These are phyloP conservation scores for Pseudogymnoascus sp. DNA, from an alignment of 2,329 filamentous ascomycete genomes.

Conservation along the genomic window DNA sequence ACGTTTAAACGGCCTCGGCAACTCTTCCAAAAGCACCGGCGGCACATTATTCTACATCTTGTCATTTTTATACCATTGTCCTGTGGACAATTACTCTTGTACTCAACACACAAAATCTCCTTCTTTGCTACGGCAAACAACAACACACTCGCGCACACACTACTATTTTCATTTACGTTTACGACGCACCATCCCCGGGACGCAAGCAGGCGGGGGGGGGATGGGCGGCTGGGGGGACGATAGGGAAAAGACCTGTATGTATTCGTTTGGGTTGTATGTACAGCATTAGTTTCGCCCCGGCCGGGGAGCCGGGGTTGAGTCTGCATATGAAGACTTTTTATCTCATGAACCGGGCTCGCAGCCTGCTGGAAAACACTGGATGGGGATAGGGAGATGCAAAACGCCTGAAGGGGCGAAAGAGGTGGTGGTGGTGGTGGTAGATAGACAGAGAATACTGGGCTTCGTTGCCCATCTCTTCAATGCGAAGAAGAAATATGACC, in stretches of 20 bases:
- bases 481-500: background rate
- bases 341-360: background rate
- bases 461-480: background rate
- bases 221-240: background rate
- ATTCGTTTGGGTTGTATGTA: constrained; percentile 6
- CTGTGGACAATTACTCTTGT: background rate
- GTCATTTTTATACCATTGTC: background rate
- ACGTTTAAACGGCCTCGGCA: background rate
- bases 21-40: background rate
- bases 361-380: background rate
- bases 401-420: background rate
- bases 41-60: constrained; percentile 4
- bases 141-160: background rate
- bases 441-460: background rate
- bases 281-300: background rate
- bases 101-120: background rate
- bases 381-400: background rate
- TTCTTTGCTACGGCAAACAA: background rate
- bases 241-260: background rate
- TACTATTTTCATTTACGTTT: background rate
- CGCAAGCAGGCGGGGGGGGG: background rate
- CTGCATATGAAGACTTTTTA: constrained; percentile 1
- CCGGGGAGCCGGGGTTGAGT: background rate
- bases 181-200: background rate
- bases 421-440: background rate